These are phyloP conservation scores for Trametes hirsuta DNA, from an alignment of 1,284 basidiomycete genomes.

Conservation along the genomic window DNA sequence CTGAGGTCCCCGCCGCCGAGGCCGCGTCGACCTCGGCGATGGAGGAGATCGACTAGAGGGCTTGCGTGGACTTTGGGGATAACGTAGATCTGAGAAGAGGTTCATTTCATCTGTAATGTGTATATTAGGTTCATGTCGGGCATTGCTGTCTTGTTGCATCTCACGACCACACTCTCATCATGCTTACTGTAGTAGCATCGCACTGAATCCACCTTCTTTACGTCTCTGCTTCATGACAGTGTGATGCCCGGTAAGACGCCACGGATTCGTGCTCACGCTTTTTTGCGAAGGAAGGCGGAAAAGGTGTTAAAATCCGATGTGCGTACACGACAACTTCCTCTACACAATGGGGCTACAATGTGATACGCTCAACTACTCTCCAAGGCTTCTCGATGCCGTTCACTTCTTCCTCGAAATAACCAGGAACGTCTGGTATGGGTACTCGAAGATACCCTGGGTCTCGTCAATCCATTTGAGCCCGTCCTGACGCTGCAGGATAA, in stretches of 20 bases:
- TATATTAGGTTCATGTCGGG: conserved; percentile 29
- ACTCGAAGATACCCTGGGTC: conserved; percentile 51
- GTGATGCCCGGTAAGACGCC: neutral
- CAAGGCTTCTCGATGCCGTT: neutral
- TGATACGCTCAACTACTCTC: neutral
- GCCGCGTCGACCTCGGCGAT: conserved; percentile 72
- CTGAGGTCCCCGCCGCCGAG: conserved; percentile 54
- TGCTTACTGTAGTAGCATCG: conserved; percentile 26
- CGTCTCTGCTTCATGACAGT: conserved; percentile 20
- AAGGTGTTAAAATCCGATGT: too few relatives aligned
- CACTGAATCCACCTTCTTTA: conserved; percentile 24
- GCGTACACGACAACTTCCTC: too few relatives aligned
- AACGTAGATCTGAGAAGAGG: conserved; percentile 20
- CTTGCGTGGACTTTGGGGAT: conserved; percentile 14
- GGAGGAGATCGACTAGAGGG: conserved; percentile 81
- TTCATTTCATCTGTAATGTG: conserved; percentile 20
- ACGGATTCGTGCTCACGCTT: too few relatives aligned
- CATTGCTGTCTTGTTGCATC: conserved; percentile 32
- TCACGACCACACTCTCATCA: conserved; percentile 17
- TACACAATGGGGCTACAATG: too few relatives aligned
- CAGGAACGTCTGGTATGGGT: conserved; percentile 56
- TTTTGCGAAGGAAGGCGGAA: too few relatives aligned
- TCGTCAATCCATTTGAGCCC: conserved; percentile 51
- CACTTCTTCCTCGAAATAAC: conserved; percentile 46
- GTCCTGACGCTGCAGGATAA: conserved; percentile 51